A percentile compares a stretch with the other conserved stretches of the same genome.
phyloP scores from a whole-genome alignment of 768 basidiomycete genomes.

The Hygrocybe punicea region DNA sequence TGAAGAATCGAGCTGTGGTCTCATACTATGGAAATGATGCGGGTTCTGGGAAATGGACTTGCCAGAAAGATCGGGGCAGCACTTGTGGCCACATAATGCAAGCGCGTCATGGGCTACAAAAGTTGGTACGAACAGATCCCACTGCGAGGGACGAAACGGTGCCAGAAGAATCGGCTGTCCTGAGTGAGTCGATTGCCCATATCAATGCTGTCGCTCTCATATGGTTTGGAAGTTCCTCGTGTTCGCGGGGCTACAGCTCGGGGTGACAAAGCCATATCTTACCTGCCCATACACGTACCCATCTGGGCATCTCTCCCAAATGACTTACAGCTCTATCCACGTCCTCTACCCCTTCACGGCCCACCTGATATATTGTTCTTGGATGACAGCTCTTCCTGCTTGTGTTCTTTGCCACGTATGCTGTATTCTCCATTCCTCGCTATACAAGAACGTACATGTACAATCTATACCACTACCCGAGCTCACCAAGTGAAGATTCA shows the following conservation, averaged over 20 bases:
- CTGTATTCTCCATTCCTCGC: neutral
- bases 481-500: constrained; percentile 8
- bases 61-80: constrained; percentile 3
- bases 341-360: neutral
- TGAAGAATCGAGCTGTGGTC: constrained; percentile 6
- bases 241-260: neutral
- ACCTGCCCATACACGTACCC: constrained; percentile 11
- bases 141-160: constrained; percentile 2
- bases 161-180: neutral
- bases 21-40: constrained; percentile 5
- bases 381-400: neutral
- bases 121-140: constrained; percentile 3
- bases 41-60: constrained; percentile 9
- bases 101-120: constrained; percentile 9
- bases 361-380: neutral
- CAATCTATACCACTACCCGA: constrained; percentile 7
- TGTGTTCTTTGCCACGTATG: neutral
- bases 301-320: constrained; percentile 11
- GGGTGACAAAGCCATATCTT: constrained; percentile 3
- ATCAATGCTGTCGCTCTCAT: neutral
- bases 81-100: constrained; percentile 9
- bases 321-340: constrained; percentile 1
- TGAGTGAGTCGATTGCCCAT: neutral
- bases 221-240: neutral
- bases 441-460: constrained; percentile 3